Conservation (phyloP, 169 alveolate genomes). For the Eimeria sp. region DNA sequence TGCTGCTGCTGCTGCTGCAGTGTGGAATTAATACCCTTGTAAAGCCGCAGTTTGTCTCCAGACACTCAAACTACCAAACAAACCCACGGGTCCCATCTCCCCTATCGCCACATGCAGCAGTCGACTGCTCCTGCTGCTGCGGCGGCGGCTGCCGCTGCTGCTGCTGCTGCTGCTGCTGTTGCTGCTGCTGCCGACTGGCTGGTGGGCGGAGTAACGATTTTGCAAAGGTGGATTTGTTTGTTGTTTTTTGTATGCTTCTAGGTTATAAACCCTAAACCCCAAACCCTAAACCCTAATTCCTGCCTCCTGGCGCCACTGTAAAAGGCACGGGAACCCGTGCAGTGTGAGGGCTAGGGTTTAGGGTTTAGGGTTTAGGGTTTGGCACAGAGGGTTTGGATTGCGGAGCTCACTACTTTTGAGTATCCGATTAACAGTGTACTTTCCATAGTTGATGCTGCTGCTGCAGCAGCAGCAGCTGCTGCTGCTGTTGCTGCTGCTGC, state of each 20-base stretch:
- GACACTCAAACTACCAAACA: neutral
- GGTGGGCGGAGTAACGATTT: neutral
- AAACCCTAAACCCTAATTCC: neutral
- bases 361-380: neutral
- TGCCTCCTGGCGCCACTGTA: neutral
- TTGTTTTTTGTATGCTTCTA: neutral
- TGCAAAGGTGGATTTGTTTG: neutral
- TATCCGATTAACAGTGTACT: neutral
- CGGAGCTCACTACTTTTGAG: neutral
- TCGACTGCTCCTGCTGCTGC: slow-evolving; percentile 13
- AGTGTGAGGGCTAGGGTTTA: neutral
- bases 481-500: neutral
- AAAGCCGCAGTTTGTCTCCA: neutral
- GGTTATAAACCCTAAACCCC: neutral
- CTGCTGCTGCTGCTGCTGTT: slow-evolving; percentile 2
- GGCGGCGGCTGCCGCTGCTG: slow-evolving; percentile 42
- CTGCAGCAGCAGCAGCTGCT: no score
- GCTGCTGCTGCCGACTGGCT: slow-evolving; percentile 39
- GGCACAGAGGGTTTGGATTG: neutral
- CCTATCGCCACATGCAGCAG: slow-evolving; percentile 15
- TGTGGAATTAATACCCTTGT: neutral
- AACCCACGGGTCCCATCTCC: neutral
- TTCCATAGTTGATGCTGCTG: neutral
- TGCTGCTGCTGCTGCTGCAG: slow-evolving; percentile 20
- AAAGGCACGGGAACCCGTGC: slow-evolving; percentile 2